Base-by-base conservation (phyloP, 345 rosid genomes). In the Ceriops decandra region DNA sequence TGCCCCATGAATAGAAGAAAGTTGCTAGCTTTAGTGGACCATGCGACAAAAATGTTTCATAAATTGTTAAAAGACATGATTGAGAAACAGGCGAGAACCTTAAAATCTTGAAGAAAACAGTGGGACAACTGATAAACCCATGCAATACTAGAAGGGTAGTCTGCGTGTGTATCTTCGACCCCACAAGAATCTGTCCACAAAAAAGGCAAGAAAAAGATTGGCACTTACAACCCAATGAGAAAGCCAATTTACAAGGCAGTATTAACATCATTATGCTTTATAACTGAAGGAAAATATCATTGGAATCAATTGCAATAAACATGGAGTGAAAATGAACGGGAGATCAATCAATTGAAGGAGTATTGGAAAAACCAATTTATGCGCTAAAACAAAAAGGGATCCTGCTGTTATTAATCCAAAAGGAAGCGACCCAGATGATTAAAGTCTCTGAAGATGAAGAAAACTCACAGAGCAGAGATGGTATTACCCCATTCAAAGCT, bases 401-500 rank as follows among this genome's bases (percentile, higher is more conserved):
- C 9, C 36, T 33, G 36, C 36, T 33, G 10, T 33, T 33, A 33
- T 33, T 33, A 7, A 33, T 33, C 27, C 32, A 51, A 36, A 32
- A 57, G 28, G 35, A 67, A 33, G 36, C 26, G 20, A 7, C 33
- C 49, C 27, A 32, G 53, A 42, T 9, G 54, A 51, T 13, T 7
- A 52, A 32, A 57, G 60, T 30, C n/a, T 11, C 27, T 21, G 46
- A 19, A 60, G 36, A 16, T 24, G 36, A 10, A 7, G 26, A 47
- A 63, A 15, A 72, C 88, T 80, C 64, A 80, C 88, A 80, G 6
- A 31, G 88, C 82, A 7, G 72, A 69, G 52, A 80, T 66, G 69
- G 86, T 72, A 38, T 81, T 84, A 59, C 79, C 82, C 84, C 84
- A 82, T 31, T 82, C 80, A 52, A 80, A 82, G 62, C 60, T 58